These are phyloP conservation scores for Calonectria henricotiae DNA, from an alignment of 2,329 filamentous ascomycete genomes.

Conservation along the genomic window DNA sequence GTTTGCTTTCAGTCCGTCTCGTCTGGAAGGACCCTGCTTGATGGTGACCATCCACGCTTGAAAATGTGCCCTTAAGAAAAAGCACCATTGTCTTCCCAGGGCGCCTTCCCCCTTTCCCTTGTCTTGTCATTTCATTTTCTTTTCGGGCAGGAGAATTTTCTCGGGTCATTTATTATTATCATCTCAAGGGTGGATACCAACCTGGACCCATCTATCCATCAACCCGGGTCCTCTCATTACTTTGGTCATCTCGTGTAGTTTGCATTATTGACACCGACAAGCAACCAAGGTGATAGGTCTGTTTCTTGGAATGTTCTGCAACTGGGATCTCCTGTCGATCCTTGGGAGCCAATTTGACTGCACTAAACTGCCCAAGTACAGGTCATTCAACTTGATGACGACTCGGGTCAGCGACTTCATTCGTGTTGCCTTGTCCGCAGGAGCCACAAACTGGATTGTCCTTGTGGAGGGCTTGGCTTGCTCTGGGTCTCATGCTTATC, in stretches of 20 bases:
- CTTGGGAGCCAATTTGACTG: slow-evolving; percentile 35
- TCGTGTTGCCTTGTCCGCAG: neutral
- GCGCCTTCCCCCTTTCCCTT: neutral
- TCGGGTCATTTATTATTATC: neutral
- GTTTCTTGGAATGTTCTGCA: slow-evolving; percentile 38
- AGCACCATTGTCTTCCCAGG: too few relatives aligned
- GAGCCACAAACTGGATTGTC: slow-evolving; percentile 4
- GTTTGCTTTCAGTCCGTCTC: slow-evolving; percentile 39
- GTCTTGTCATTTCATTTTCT: neutral
- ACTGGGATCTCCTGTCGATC: slow-evolving; percentile 49
- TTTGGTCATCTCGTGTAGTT: slow-evolving; percentile 41
- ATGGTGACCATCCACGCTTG: neutral
- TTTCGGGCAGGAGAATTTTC: neutral
- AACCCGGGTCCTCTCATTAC: slow-evolving; percentile 7
- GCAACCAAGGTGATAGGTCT: slow-evolving; percentile 17
- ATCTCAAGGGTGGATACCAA: slow-evolving; percentile 20
- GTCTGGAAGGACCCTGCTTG: slow-evolving; percentile 31
- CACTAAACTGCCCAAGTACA: slow-evolving; percentile 7
- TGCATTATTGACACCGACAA: slow-evolving; percentile 10
- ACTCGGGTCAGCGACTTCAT: slow-evolving; percentile 12
- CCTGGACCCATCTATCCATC: slow-evolving; percentile 27
- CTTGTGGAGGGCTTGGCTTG: neutral
- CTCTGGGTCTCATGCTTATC: slow-evolving; percentile 21
- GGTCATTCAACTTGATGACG: slow-evolving; percentile 12
- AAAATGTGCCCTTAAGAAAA: too few relatives aligned